phyloP scores from a whole-genome alignment of 768 basidiomycete genomes.

The Holtermanniella nyarrowii region DNA sequence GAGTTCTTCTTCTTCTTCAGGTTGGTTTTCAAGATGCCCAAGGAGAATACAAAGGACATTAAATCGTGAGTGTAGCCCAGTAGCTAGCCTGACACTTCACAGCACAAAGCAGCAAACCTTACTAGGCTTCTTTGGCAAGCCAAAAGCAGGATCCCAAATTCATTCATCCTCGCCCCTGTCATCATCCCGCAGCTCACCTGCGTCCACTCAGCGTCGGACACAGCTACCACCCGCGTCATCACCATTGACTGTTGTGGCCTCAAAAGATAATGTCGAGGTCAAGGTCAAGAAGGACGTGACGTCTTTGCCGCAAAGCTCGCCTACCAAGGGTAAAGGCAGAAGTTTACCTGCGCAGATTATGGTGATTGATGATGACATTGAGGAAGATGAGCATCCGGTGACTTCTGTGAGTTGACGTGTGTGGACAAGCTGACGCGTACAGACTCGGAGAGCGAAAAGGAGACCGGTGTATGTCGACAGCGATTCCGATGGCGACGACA shows the following conservation, averaged over 20 bases:
- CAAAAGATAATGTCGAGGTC: constrained; percentile 1
- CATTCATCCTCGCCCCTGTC: constrained; percentile 11
- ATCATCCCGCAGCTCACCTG: constrained; percentile 4
- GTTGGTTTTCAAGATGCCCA: constrained; percentile 10
- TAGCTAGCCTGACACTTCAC: neutral
- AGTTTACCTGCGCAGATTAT: constrained; percentile 9
- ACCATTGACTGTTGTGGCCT: neutral
- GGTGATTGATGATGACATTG: constrained; percentile 11
- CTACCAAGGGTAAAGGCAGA: neutral
- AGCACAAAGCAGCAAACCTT: constrained; percentile 38
- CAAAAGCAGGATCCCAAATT: constrained; percentile 18
- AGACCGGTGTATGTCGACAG: constrained; percentile 24
- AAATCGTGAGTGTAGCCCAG: constrained; percentile 13
- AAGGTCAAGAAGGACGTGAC: constrained; percentile 1
- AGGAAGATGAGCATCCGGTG: constrained; percentile 23
- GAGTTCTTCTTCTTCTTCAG: no score
- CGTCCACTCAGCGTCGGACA: neutral
- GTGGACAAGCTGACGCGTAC: neutral
- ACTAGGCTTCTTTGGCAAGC: constrained; percentile 37
- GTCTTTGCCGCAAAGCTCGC: constrained; percentile 1
- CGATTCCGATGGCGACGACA: constrained; percentile 20
- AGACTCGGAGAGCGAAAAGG: constrained; percentile 24
- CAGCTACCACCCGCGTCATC: neutral
- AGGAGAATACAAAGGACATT: constrained; percentile 15
- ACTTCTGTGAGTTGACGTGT: constrained; percentile 14